These are phyloP conservation scores for Cokeromyces recurvatus DNA, from an alignment of 371 early-diverging fungal genomes.

Conservation along the genomic window DNA sequence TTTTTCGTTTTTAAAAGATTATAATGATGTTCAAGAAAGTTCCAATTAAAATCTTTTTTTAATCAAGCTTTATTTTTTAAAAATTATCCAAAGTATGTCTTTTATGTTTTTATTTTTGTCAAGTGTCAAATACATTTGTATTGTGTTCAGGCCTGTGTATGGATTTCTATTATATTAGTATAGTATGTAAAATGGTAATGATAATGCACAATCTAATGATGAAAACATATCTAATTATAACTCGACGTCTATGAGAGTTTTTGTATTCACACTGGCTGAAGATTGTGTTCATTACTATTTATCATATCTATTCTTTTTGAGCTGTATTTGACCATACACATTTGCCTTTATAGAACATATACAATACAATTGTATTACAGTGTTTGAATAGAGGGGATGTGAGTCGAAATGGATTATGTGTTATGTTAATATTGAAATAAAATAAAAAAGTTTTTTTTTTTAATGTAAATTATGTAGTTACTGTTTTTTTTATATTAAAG, in stretches of 20 bases:
- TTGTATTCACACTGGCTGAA: slow-evolving; percentile 29
- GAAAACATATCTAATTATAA: slow-evolving; percentile 4
- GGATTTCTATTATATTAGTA: neutral
- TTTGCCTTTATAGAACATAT: too few relatives aligned
- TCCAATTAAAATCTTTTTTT: neutral
- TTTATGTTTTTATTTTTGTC: neutral
- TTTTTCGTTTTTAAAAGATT: slow-evolving; percentile 3
- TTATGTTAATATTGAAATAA: too few relatives aligned
- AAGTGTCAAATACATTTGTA: neutral
- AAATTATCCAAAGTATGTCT: neutral
- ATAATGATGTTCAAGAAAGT: neutral
- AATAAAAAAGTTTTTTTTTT: too few relatives aligned
- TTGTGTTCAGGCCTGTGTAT: neutral
- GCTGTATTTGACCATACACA: too few relatives aligned
- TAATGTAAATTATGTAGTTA: too few relatives aligned
- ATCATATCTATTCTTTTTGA: too few relatives aligned
- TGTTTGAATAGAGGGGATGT: too few relatives aligned
- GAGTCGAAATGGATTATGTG: too few relatives aligned
- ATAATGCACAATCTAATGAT: slow-evolving; percentile 5
- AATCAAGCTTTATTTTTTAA: neutral
- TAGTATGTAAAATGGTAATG: neutral
- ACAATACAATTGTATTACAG: too few relatives aligned
- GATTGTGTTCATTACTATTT: too few relatives aligned
- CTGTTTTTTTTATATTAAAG: too few relatives aligned
- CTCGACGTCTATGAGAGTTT: slow-evolving; percentile 17